Base-by-base conservation (phyloP, 345 rosid genomes). In the Eutrema heterophyllum region DNA sequence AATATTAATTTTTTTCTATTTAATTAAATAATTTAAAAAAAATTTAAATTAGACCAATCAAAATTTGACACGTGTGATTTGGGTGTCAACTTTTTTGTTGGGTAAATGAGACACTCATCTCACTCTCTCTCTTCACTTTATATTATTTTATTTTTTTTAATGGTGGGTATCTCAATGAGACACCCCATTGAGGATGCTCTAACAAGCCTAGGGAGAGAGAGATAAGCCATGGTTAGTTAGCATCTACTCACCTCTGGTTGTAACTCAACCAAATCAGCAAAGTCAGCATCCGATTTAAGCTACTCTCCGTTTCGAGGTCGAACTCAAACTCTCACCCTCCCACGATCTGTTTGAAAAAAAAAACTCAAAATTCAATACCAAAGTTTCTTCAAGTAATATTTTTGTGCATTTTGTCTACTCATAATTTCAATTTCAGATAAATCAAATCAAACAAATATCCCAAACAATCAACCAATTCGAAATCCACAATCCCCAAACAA, bases 301-400 rank as follows among this genome's bases (percentile, higher is more conserved):
- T 90, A 94, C 52, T 89, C 92, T 0, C 84, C 80, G 51, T 85
- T 88, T 76, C 82, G 89, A 44, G 97, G 98, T 43, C 98, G 80
- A 78, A 89, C 79, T 74, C 98, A 84, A 35, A 93, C 94, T 81
- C 98, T 88, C 43, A 94, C 97, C 76, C 97, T 82, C 81, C 86
- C 97, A 58, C 91, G 71, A 81, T 91, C 97, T 91, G 30, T 39
- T 21, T 9, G 5, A n/a, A n/a, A n/a, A 27, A 14, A 55, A 27
- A 9, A 29, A 29, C 52, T 60, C 29, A 32, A 55, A 39, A 26
- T 40, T 15, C 18, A 55, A 32, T 6, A 24, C 14, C 33, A n/a
- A 40, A 29, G 39, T 50, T 46, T 21, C 64, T 6, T 10, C 16
- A 50, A 33, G n/a, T n/a, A n/a, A n/a, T n/a, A n/a, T n/a, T n/a